A percentile compares a stretch with the other conserved stretches of the same genome.
Evolutionary conservation across 1,284 basidiomycete species (phyloP).

Genomic region (Sanguinoderma infundibulare): DNA sequence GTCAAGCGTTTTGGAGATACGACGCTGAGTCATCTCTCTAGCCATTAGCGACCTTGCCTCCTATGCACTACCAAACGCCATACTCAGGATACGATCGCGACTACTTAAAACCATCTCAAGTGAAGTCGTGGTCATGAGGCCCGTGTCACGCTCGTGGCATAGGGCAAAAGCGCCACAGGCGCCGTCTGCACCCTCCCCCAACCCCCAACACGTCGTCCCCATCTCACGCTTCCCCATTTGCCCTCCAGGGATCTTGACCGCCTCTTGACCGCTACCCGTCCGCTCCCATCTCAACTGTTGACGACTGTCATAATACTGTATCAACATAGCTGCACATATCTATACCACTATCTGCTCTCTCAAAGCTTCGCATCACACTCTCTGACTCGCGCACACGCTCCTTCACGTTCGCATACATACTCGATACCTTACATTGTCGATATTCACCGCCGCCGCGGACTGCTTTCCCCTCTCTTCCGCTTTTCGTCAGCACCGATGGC

Average conservation of each 20-base stretch:
- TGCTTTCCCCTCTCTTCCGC: neutral
- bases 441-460: neutral
- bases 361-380: neutral
- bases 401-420: neutral
- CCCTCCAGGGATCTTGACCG: neutral
- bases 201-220: neutral
- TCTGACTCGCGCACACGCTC: neutral
- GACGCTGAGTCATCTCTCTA: neutral
- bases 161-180: constrained; percentile 10
- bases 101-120: constrained; percentile 8
- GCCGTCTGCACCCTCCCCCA: neutral
- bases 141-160: neutral
- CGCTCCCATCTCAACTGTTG: neutral
- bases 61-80: constrained; percentile 14
- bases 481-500: neutral
- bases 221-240: neutral
- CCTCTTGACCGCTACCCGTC: neutral
- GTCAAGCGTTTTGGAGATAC: neutral
- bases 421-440: neutral
- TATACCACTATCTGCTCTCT: neutral
- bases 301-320: neutral
- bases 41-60: constrained; percentile 13
- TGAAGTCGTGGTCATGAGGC: constrained; percentile 13
- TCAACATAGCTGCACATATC: constrained; percentile 5
- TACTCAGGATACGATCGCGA: neutral